Percentiles rank a stretch among this genome's conserved stretches.
phyloP scores from a whole-genome alignment of 225 moss, liverwort and hornwort genomes.

The Ulota crispa region DNA sequence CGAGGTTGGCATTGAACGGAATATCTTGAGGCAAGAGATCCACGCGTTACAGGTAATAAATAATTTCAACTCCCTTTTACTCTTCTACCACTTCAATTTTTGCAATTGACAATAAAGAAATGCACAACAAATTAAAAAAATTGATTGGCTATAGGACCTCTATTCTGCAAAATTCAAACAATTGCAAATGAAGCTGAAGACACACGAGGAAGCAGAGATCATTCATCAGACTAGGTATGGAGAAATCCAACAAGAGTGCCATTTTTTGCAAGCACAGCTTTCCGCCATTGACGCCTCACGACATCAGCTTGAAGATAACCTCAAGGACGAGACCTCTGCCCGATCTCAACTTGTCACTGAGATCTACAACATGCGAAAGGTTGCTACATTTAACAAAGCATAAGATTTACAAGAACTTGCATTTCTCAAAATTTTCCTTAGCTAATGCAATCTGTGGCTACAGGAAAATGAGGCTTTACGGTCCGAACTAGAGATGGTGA shows the following conservation, averaged over 20 bases:
- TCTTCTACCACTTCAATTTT: neutral
- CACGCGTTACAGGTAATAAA: slow-evolving; percentile 66
- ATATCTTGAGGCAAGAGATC: slow-evolving; percentile 72
- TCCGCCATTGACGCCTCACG: slow-evolving; percentile 36
- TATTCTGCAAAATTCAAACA: slow-evolving; percentile 89
- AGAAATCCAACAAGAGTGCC: slow-evolving; percentile 44
- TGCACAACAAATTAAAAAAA: neutral
- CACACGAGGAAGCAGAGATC: slow-evolving; percentile 39
- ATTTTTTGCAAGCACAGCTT: slow-evolving; percentile 43
- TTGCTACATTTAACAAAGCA: slow-evolving; percentile 13
- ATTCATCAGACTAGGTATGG: slow-evolving; percentile 25
- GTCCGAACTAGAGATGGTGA: slow-evolving; percentile 75
- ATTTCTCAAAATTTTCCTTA: neutral
- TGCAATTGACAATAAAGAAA: neutral
- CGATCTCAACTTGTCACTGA: slow-evolving; percentile 57
- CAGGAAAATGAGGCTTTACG: slow-evolving; percentile 79
- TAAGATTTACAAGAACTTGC: neutral
- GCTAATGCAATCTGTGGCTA: neutral
- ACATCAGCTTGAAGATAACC: slow-evolving; percentile 41
- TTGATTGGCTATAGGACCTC: slow-evolving; percentile 50
- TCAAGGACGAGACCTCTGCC: slow-evolving; percentile 56
- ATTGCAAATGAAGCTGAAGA: slow-evolving; percentile 71
- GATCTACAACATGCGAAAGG: slow-evolving; percentile 53
- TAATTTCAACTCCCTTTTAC: neutral
- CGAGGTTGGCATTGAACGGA: slow-evolving; percentile 63